Conservation (phyloP, 805 yeast species). For the Ogataea allantospora region DNA sequence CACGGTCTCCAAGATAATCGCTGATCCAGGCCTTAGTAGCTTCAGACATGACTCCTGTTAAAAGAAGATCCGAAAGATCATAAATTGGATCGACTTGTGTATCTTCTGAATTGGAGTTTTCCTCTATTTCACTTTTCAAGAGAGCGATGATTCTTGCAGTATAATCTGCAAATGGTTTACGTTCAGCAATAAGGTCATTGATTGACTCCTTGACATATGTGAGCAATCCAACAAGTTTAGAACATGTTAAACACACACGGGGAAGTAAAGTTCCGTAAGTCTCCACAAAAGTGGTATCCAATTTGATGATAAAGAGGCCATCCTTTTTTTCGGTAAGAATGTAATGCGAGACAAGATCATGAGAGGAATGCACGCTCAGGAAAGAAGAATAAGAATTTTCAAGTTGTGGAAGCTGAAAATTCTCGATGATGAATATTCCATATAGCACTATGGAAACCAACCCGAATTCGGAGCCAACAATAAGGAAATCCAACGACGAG, state of each 20-base stretch:
- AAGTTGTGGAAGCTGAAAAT: conserved; percentile 21
- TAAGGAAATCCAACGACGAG: conserved; percentile 29
- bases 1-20: conserved; percentile 67
- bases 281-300: conserved; percentile 30
- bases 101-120: conserved; percentile 12
- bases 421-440: conserved; percentile 34
- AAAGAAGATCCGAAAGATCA: conserved; percentile 45
- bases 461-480: conserved; percentile 28
- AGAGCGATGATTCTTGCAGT: conserved; percentile 35
- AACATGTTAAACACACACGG: conserved; percentile 34
- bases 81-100: conserved; percentile 33
- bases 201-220: conserved; percentile 36
- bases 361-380: conserved; percentile 19
- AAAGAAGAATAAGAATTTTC: conserved; percentile 17
- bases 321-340: conserved; percentile 23
- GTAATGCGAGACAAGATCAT: conserved; percentile 26
- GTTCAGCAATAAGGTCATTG: conserved; percentile 29
- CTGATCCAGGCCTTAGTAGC: conserved; percentile 57
- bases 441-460: conserved; percentile 28
- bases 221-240: conserved; percentile 36
- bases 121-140: conserved; percentile 36
- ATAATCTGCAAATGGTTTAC: conserved; percentile 39
- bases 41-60: conserved; percentile 54
- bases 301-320: conserved; percentile 21
- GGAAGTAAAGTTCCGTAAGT: conserved; percentile 31